These are phyloP conservation scores for Globisporangium rhizosaccharum DNA, from an alignment of 352 stramenopile species.

Conservation along the genomic window DNA sequence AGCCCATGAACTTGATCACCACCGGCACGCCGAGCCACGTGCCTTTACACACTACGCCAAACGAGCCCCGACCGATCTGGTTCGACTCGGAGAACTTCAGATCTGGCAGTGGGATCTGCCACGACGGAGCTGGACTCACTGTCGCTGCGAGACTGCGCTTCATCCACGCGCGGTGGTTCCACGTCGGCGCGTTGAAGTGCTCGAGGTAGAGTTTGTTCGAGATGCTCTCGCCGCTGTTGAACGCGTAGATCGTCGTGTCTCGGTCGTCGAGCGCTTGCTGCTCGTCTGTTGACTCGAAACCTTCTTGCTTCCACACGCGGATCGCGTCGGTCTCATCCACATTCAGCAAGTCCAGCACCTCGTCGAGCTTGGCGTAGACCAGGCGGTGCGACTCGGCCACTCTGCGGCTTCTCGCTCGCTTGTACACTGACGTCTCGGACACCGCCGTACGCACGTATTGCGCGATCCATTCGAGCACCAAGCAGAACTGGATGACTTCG, in stretches of 20 bases:
- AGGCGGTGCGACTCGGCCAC: constrained; percentile 1
- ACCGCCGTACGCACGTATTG: constrained; percentile 1
- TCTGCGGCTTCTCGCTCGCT: background rate
- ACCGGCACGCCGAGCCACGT: background rate
- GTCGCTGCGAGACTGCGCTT: background rate
- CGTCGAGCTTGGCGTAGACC: background rate
- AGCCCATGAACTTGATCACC: background rate
- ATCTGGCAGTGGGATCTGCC: background rate
- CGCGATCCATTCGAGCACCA: background rate
- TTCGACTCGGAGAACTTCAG: background rate
- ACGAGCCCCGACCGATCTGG: background rate
- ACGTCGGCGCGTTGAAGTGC: background rate
- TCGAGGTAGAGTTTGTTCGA: background rate
- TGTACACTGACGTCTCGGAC: constrained; percentile 1
- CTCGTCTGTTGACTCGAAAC: too few species aligned
- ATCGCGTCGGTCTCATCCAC: background rate
- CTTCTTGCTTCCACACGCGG: background rate
- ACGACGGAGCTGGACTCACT: background rate
- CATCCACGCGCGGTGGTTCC: background rate
- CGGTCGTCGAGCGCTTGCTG: too few species aligned
- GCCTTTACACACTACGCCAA: background rate
- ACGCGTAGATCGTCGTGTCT: too few species aligned
- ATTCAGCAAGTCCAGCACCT: background rate
- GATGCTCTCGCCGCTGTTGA: background rate
- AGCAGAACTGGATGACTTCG: constrained; percentile 3